Percentiles rank a stretch among this genome's conserved stretches.
These are phyloP conservation scores for Astrothelium subdiscretum DNA, from an alignment of 495 filamentous ascomycete species.

Conservation along the genomic window DNA sequence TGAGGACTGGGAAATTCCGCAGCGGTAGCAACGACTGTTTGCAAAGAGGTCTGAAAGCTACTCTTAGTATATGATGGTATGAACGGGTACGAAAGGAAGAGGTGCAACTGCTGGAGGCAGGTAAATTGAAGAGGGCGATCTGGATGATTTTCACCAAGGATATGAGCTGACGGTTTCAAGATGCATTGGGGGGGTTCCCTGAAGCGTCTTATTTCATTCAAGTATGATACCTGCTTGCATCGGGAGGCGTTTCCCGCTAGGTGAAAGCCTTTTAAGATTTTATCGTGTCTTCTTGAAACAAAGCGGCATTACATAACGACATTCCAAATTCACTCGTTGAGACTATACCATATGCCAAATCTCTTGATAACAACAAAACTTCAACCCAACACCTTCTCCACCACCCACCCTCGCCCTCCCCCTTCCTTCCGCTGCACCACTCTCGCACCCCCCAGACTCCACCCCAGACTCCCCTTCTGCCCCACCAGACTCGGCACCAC, in stretches of 20 bases:
- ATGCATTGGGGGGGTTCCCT: neutral
- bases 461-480: conserved; percentile 55
- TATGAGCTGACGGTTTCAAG: neutral
- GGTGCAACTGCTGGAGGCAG: neutral
- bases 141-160: neutral
- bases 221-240: neutral
- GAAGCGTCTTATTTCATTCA: neutral
- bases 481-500: conserved; percentile 63
- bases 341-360: neutral
- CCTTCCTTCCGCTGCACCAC: conserved; percentile 71
- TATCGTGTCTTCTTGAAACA: neutral
- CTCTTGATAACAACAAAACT: neutral
- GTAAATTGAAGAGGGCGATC: neutral
- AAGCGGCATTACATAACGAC: too few relatives aligned
- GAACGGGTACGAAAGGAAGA: neutral
- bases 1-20: conserved; percentile 8
- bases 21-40: neutral
- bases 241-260: neutral
- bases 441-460: conserved; percentile 74
- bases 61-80: neutral
- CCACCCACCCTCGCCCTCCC: conserved; percentile 61
- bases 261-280: neutral
- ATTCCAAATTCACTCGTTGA: too few relatives aligned
- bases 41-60: neutral
- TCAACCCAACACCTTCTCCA: conserved; percentile 43